Conservation (phyloP, 1,284 basidiomycete genomes). For the Rhizoctonia solani region DNA sequence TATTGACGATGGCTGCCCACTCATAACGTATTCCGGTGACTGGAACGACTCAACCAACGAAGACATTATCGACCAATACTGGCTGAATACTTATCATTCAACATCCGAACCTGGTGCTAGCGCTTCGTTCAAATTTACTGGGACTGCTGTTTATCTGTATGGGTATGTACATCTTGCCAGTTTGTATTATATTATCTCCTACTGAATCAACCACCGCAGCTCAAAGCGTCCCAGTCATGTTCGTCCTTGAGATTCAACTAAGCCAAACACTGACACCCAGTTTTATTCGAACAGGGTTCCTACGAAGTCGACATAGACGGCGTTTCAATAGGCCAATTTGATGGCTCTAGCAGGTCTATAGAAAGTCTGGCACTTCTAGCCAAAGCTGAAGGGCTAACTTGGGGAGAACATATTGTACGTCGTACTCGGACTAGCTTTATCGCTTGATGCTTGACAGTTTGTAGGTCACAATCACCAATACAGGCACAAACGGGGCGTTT, state of each 20-base stretch:
- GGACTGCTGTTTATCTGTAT: constrained; percentile 15
- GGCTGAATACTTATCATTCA: constrained; percentile 19
- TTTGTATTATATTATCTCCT: background rate
- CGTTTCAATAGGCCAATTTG: constrained; percentile 7
- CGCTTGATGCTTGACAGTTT: background rate
- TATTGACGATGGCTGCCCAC: constrained; percentile 26
- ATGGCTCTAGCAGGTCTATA: background rate
- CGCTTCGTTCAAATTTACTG: constrained; percentile 24
- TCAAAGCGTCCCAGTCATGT: constrained; percentile 30
- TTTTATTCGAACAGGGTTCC: background rate
- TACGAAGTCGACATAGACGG: constrained; percentile 21
- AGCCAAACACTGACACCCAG: background rate
- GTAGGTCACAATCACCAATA: constrained; percentile 26
- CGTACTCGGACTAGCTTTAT: background rate
- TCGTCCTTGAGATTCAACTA: background rate
- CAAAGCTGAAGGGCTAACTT: background rate
- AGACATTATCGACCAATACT: constrained; percentile 19
- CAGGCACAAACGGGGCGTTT: constrained; percentile 6
- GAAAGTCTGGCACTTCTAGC: constrained; percentile 9
- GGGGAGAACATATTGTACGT: constrained; percentile 20
- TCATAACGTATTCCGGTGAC: constrained; percentile 22
- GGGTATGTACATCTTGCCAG: background rate
- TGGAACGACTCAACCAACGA: constrained; percentile 22
- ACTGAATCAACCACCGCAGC: background rate
- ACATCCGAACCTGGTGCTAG: constrained; percentile 17